Evolutionary conservation across 768 basidiomycete genomes (phyloP).

Genomic region (Hydnum rufescens): DNA sequence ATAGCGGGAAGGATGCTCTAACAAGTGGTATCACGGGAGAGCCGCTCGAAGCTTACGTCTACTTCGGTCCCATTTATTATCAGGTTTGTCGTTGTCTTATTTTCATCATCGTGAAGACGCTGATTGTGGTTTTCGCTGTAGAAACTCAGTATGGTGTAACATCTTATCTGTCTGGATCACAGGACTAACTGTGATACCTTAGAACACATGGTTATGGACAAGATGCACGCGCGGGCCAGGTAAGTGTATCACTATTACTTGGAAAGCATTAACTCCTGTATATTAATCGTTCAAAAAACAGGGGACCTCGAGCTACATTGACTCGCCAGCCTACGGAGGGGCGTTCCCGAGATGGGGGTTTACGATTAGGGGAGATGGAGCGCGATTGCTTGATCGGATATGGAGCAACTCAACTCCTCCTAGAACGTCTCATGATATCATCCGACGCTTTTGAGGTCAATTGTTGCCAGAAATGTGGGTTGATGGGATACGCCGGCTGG

Average conservation of each 20-base stretch:
- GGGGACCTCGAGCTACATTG: constrained; percentile 87
- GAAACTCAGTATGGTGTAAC: constrained; percentile 67
- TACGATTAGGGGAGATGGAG: constrained; percentile 98
- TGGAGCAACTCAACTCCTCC: constrained; percentile 89
- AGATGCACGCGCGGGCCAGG: constrained; percentile 99
- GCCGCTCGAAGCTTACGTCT: constrained; percentile 89
- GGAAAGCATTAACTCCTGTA: constrained; percentile 1
- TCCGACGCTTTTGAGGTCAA: constrained; percentile 97
- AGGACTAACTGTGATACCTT: constrained; percentile 5
- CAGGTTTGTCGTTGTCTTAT: constrained; percentile 34
- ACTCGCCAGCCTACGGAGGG: constrained; percentile 98
- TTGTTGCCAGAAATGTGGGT: constrained; percentile 82
- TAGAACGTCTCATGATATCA: constrained; percentile 97
- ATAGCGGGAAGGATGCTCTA: constrained; percentile 97
- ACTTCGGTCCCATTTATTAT: constrained; percentile 97
- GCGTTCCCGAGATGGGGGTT: constrained; percentile 88
- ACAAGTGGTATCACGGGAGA: constrained; percentile 97
- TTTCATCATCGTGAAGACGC: not conserved
- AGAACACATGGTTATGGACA: constrained; percentile 99
- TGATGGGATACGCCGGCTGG: constrained; percentile 92
- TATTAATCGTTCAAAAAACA: constrained; percentile 18
- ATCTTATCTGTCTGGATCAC: not conserved
- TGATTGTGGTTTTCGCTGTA: constrained; percentile 18
- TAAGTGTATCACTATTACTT: constrained; percentile 17
- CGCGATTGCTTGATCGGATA: constrained; percentile 94